Conservation (phyloP, 192 early-diverging fungal species). For the Polychytrium aggregatum region DNA sequence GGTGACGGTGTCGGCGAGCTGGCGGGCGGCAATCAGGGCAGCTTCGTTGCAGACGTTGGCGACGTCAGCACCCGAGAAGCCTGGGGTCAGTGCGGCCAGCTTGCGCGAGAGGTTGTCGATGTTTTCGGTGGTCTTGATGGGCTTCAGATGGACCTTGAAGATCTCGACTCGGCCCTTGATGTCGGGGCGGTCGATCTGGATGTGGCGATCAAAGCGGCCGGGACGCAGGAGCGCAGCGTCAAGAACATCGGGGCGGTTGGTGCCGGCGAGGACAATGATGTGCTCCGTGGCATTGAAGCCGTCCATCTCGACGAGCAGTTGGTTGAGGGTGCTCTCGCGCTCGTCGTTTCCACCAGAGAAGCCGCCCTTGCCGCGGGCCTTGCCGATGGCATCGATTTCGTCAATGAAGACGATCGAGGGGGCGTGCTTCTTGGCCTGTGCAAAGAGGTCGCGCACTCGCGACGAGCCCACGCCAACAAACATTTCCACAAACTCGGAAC, state of each 20-base stretch:
- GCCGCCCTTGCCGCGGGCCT: constrained; percentile 81
- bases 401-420: constrained; percentile 99
- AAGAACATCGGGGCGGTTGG: constrained; percentile 93
- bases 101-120: constrained; percentile 66
- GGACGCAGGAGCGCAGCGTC: constrained; percentile 93
- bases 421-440: constrained; percentile 91
- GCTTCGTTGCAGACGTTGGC: constrained; percentile 99
- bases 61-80: constrained; percentile 96
- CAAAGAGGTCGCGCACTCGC: constrained; percentile 92
- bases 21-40: constrained; percentile 90
- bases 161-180: constrained; percentile 93
- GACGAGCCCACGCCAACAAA: constrained; percentile 97
- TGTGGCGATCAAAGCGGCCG: constrained; percentile 97
- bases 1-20: constrained; percentile 60
- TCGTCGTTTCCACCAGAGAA: constrained; percentile 94
- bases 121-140: constrained; percentile 64
- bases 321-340: constrained; percentile 93
- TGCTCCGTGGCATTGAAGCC: constrained; percentile 82
- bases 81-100: constrained; percentile 91
- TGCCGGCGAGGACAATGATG: constrained; percentile 94
- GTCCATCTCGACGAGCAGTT: constrained; percentile 98
- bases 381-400: constrained; percentile 99
- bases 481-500: constrained; percentile 99
- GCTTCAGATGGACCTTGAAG: constrained; percentile 91
- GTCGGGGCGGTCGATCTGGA: constrained; percentile 91